Conservation (phyloP, 495 filamentous ascomycete genomes). For the Penicillium egyptiacum region DNA sequence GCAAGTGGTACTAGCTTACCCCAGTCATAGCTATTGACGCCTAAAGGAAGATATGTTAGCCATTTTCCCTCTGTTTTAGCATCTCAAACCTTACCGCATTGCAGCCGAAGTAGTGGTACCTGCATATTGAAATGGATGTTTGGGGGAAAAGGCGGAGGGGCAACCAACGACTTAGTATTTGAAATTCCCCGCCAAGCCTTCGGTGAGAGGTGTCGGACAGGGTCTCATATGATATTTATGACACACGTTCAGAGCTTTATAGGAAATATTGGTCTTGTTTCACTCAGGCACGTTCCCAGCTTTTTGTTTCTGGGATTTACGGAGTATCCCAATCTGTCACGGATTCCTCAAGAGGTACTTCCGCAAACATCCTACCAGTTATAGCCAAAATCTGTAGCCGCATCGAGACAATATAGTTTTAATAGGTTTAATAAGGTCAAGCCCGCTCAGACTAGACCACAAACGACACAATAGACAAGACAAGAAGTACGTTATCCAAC, state of each 20-base stretch:
- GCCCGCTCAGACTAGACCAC: background rate
- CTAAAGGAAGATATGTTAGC: slow-evolving; percentile 36
- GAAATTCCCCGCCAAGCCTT: slow-evolving; percentile 30
- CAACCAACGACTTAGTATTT: slow-evolving; percentile 21
- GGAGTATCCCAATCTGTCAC: slow-evolving; percentile 3
- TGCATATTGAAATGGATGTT: slow-evolving; percentile 55
- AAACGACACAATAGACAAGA: background rate
- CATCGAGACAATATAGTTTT: background rate
- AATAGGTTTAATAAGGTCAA: background rate
- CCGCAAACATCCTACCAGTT: slow-evolving; percentile 4
- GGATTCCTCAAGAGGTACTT: background rate
- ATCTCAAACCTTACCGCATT: slow-evolving; percentile 66
- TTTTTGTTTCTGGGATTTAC: slow-evolving; percentile 3
- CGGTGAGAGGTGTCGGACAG: slow-evolving; percentile 8
- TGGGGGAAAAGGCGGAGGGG: slow-evolving; percentile 17
- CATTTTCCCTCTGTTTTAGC: background rate
- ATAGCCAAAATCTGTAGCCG: background rate
- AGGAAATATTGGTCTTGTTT: background rate
- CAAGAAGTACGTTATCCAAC: background rate
- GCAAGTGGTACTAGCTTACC: slow-evolving; percentile 48
- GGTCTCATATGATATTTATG: slow-evolving; percentile 1
- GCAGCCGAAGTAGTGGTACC: slow-evolving; percentile 83
- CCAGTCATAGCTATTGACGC: slow-evolving; percentile 98
- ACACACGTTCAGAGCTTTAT: background rate
- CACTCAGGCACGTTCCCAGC: background rate